Evolutionary conservation across 2,329 filamentous ascomycete genomes (phyloP).

Genomic region (Fusarium sp.): DNA sequence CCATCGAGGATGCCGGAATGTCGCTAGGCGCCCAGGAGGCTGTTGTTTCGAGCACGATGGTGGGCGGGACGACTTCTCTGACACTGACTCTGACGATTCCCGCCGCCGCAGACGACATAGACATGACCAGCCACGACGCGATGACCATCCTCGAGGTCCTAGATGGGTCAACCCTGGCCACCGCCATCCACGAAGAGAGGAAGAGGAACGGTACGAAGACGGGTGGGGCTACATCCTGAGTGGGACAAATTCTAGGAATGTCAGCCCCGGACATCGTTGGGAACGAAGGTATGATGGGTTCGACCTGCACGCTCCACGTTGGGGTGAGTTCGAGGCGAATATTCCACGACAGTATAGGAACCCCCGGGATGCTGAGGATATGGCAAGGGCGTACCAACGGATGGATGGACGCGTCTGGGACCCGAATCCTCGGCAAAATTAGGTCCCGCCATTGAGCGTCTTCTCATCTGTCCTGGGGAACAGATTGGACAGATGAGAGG

Average conservation of each 20-base stretch:
- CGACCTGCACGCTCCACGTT: neutral
- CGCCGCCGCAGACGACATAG: slow-evolving; percentile 5
- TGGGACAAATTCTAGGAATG: neutral
- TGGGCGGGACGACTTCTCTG: neutral
- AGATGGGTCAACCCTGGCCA: neutral
- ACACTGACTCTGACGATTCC: neutral
- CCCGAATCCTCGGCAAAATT: neutral
- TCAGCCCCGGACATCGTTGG: neutral
- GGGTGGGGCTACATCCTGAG: neutral
- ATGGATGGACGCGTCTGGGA: neutral
- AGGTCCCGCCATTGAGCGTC: neutral
- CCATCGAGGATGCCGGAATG: neutral
- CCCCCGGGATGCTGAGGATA: neutral
- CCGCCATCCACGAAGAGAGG: neutral
- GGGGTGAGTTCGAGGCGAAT: neutral
- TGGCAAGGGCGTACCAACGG: neutral
- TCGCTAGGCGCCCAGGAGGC: slow-evolving; percentile 5
- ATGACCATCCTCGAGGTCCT: neutral
- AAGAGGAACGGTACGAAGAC: neutral
- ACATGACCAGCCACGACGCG: neutral
- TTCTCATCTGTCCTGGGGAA: neutral
- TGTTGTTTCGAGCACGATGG: slow-evolving; percentile 16
- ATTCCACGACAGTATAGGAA: neutral
- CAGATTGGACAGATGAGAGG: neutral
- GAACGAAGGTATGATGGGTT: neutral